phyloP scores from a whole-genome alignment of 23 red algal species.

The Agarophyton chilense region DNA sequence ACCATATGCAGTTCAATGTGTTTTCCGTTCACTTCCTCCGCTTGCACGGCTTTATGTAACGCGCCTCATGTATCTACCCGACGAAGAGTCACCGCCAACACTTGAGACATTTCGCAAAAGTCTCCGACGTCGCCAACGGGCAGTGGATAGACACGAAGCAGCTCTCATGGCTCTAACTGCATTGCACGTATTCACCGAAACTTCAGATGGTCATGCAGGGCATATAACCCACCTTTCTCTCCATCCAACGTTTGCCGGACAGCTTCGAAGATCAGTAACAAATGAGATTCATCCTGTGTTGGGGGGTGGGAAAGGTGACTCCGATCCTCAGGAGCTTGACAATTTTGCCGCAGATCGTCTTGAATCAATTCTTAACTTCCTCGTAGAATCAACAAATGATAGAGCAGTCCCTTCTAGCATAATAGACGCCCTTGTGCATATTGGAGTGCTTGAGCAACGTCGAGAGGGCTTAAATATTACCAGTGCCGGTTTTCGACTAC shows the following conservation, averaged over 20 bases:
- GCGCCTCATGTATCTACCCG: constrained; percentile 49
- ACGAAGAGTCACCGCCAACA: constrained; percentile 4
- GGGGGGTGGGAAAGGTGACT: constrained; percentile 11
- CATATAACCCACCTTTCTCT: constrained; percentile 3
- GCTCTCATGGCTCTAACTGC: constrained; percentile 38
- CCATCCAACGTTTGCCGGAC: constrained; percentile 29
- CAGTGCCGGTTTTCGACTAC: constrained; percentile 84
- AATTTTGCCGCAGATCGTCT: constrained; percentile 49
- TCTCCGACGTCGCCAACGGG: constrained; percentile 59
- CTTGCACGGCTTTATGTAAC: constrained; percentile 67
- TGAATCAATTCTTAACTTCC: constrained; percentile 88
- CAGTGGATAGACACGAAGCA: constrained; percentile 65
- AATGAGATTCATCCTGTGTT: constrained; percentile 49
- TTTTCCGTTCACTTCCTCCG: constrained; percentile 76
- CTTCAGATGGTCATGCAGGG: neutral
- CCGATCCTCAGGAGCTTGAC: constrained; percentile 49
- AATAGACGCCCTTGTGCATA: constrained; percentile 67
- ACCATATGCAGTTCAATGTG: constrained; percentile 54
- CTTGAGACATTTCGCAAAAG: constrained; percentile 40
- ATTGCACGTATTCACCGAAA: constrained; percentile 18
- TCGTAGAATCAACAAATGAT: constrained; percentile 64
- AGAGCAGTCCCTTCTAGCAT: constrained; percentile 53
- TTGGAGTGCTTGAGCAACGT: constrained; percentile 71
- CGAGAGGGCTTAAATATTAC: constrained; percentile 90
- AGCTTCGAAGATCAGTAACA: constrained; percentile 55